Evolutionary conservation across 306 rosid species (phyloP).

Genomic region (Corylus avellana): DNA sequence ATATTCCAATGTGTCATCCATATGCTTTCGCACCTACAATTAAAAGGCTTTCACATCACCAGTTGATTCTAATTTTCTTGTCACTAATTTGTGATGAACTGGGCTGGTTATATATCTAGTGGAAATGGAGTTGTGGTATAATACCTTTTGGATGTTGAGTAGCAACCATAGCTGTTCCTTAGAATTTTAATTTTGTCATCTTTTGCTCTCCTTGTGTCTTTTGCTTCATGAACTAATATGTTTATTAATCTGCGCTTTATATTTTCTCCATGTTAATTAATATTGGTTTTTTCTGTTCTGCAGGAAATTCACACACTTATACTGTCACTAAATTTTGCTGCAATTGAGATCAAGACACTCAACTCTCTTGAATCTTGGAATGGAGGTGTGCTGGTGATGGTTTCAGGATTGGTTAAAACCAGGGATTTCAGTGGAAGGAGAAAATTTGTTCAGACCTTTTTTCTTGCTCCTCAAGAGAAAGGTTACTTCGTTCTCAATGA

Average conservation of each 20-base stretch:
- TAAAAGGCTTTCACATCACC: not conserved
- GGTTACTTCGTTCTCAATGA: slow-evolving; percentile 90
- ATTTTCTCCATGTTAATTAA: slow-evolving; percentile 6
- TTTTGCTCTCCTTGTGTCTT: not conserved
- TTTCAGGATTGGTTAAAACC: slow-evolving; percentile 75
- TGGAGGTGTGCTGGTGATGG: slow-evolving; percentile 88
- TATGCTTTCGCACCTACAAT: not conserved
- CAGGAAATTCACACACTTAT: slow-evolving; percentile 81
- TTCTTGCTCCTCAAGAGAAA: slow-evolving; percentile 92
- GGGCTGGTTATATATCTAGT: not conserved
- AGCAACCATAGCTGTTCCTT: not conserved
- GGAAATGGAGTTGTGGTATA: not conserved
- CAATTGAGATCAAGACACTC: slow-evolving; percentile 81
- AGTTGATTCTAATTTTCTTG: not conserved
- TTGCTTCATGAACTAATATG: not conserved
- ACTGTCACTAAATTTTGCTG: slow-evolving; percentile 57
- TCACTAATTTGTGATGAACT: not conserved
- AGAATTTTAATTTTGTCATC: not conserved
- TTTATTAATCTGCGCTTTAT: not conserved
- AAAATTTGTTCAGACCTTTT: slow-evolving; percentile 80
- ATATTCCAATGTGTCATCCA: not conserved
- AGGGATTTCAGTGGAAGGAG: slow-evolving; percentile 64
- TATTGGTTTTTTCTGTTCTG: slow-evolving; percentile 21
- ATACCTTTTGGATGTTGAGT: not conserved
- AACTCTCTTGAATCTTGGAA: slow-evolving; percentile 86